Percentiles rank a stretch among this genome's conserved stretches.
These are phyloP conservation scores for Candida succiphila DNA, from an alignment of 805 yeast genomes.

Conservation along the genomic window DNA sequence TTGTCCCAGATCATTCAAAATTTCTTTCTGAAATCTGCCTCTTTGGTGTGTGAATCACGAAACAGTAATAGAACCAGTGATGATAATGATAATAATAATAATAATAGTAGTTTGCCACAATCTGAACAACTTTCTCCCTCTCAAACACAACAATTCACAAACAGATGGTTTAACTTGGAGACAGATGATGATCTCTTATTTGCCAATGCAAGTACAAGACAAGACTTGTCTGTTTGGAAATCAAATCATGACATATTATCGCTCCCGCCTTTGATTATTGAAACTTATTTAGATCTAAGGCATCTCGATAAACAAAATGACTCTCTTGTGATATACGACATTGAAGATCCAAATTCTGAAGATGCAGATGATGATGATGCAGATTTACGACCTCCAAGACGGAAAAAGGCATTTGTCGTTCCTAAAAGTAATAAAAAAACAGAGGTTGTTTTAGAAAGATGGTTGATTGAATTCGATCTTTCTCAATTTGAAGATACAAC, in stretches of 20 bases:
- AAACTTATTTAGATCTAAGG: slow-evolving; percentile 41
- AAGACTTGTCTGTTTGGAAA: slow-evolving; percentile 60
- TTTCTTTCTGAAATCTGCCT: slow-evolving; percentile 56
- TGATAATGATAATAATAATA: neutral
- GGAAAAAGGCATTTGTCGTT: slow-evolving; percentile 46
- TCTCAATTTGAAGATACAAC: slow-evolving; percentile 27
- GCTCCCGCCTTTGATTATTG: slow-evolving; percentile 81
- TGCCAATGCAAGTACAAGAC: slow-evolving; percentile 32
- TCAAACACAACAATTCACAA: slow-evolving; percentile 19
- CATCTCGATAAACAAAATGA: slow-evolving; percentile 1
- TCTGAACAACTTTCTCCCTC: neutral
- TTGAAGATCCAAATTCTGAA: slow-evolving; percentile 24
- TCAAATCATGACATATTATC: slow-evolving; percentile 26
- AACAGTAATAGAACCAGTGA: neutral
- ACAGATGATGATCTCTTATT: slow-evolving; percentile 26
- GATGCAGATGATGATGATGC: slow-evolving; percentile 51
- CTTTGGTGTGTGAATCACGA: slow-evolving; percentile 26
- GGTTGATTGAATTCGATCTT: slow-evolving; percentile 78
- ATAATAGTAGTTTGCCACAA: neutral
- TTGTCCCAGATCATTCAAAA: slow-evolving; percentile 30
- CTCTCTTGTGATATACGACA: slow-evolving; percentile 13
- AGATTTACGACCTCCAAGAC: slow-evolving; percentile 36
- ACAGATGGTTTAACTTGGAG: slow-evolving; percentile 58
- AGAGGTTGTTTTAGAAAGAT: slow-evolving; percentile 89
- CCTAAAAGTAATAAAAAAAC: slow-evolving; percentile 53